These are phyloP conservation scores for Solanum appendiculatum DNA, from an alignment of 257 asterid species.

Conservation along the genomic window DNA sequence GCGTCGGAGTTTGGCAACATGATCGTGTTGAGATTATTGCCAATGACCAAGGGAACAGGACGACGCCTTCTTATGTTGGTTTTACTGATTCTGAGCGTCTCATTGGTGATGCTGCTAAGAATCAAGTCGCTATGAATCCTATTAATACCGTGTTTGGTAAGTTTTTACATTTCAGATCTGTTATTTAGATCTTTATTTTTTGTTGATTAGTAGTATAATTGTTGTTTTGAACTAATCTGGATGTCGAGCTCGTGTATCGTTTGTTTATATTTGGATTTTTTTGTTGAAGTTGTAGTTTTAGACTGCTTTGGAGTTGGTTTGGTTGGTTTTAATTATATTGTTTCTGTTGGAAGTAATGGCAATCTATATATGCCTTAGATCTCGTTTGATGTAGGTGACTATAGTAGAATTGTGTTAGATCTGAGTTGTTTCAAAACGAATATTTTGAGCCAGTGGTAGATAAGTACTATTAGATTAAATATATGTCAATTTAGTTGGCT, in stretches of 20 bases:
- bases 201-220: not conserved
- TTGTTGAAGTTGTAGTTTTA: not conserved
- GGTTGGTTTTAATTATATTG: not conserved
- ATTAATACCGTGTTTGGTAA: constrained; percentile 25
- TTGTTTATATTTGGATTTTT: not conserved
- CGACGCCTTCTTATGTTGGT: constrained; percentile 29
- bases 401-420: not conserved
- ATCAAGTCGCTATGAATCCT: constrained; percentile 34
- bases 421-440: not conserved
- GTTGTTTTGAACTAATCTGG: not conserved
- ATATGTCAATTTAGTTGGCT: not conserved
- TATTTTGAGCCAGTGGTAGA: not conserved
- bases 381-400: not conserved
- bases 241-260: not conserved
- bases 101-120: constrained; percentile 29
- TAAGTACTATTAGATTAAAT: not conserved
- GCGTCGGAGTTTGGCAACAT: constrained; percentile 31
- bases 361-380: not conserved
- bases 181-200: not conserved
- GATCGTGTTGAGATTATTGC: constrained; percentile 33
- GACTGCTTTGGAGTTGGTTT: not conserved
- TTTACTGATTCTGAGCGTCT: constrained; percentile 27
- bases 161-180: not conserved
- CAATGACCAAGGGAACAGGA: constrained; percentile 31
- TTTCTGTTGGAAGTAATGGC: not conserved